Evolutionary conservation across 306 rosid genomes (phyloP), one percentile per base, ranked within the genome.

Genomic region (Prunus armeniaca): DNA sequence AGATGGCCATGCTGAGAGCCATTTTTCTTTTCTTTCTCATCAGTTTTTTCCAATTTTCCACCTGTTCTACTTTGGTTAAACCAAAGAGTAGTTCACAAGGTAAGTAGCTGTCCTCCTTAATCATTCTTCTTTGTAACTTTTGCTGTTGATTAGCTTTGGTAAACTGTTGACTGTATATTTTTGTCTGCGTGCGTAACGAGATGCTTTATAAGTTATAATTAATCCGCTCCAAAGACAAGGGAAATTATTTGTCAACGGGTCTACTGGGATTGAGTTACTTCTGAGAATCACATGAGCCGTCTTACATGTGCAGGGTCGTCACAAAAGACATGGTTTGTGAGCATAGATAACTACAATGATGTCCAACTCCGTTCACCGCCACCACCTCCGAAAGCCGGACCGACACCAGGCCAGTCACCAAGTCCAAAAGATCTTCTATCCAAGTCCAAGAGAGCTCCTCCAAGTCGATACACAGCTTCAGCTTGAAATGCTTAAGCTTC

Each of bases 401-500:
- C 73, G 3, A 4, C 45, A 49, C 58, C 73, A 14, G n/a, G 57
- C 20, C 57, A 51, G 57, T 51, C 9, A 47, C 73, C 73, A 3
- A 7, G 15, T 15, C 19, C 43, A 25, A 6, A 69, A 13, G 71
- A 66, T 20, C 9, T 66, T 25, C 71, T 41, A 11, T 41, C 28
- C 50, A 17, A 66, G 52, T 41, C 18, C 50, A 17, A 66, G 52
- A 66, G 30, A 66, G 71, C 54, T n/a, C 52, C 71, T n/a, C 71
- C 71, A 66, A 66, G 18, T 66, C 54, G 30, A 20, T 5, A 3
- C 30, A 2, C 22, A 0, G 30, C 51, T 28, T 30, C 67, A 14
- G 46, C 67, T 30, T 63, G 67, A 63, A 24, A 13, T 58, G 62
- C 22, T 20, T 19, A 56, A 9, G 62, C 27, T 18, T 38, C 43